Base-by-base conservation (phyloP, 2,329 filamentous ascomycete genomes). In the Fusarium sp. region DNA sequence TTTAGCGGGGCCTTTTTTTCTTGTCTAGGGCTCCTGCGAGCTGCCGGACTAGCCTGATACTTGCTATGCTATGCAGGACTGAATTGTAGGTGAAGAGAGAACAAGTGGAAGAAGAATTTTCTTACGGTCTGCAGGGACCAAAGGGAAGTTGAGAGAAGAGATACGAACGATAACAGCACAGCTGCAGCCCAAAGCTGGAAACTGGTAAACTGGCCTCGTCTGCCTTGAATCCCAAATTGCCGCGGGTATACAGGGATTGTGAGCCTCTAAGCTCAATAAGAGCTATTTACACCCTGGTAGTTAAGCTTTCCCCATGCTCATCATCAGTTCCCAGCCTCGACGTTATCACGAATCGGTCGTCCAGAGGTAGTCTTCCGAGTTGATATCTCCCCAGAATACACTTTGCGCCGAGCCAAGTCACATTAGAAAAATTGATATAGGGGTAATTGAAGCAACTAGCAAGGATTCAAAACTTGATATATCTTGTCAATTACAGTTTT, bases 11-110 rank as follows among this genome's bases (percentile, higher is more conserved):
- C 70, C 54, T 51, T 61, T 49, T 57, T 57, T 56, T 47, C 64
- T 66, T 63, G 63, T 57, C 67, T 68, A 69, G 67, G 73, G 68
- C 72, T 72, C 67, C 71, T 72, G 67, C 73, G 64, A 72, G 71
- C 60, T 68, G 57, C 67, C 63, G 59, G 50, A 25, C 71, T 75
- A 81, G 75, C 82, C 82, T 84, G 84, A 53, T n/a, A n/a, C n/a
- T n/a, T n/a, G n/a, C n/a, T n/a, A n/a, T 53, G 81, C 78, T 77
- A 75, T 80, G 80, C 78, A 81, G 78, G 54, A 49, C 25, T 27
- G 23, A 30, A 23, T 58, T 66, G 63, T 34, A 57, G 54, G 59
- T 48, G 55, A 41, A 49, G 23, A 54, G 47, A 42, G 55, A 16
- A 46, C 48, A 56, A 45, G 27, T 28, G 61, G 55, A 55, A 57